phyloP scores from a whole-genome alignment of 2,329 filamentous ascomycete species.

The Nemania sp. region DNA sequence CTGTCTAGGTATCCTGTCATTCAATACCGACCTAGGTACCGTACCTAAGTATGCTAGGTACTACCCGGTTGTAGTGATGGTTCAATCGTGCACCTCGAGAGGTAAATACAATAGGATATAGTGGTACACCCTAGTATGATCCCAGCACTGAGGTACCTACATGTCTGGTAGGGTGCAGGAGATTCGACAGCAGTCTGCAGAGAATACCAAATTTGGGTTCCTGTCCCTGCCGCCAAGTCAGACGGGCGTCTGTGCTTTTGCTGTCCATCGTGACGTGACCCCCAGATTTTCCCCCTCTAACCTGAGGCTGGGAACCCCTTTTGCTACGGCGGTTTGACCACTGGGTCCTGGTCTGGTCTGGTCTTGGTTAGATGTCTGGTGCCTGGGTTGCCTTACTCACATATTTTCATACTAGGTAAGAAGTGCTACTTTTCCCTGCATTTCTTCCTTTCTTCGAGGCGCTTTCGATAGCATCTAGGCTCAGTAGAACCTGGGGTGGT shows the following conservation, averaged over 20 bases:
- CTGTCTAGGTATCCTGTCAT: not conserved
- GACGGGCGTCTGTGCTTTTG: conserved; percentile 36
- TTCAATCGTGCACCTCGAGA: conserved; percentile 15
- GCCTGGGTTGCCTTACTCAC: not conserved
- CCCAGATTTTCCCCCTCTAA: conserved; percentile 34
- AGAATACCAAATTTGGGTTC: conserved; percentile 12
- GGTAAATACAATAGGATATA: conserved; percentile 25
- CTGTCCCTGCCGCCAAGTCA: conserved; percentile 35
- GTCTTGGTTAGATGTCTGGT: too few species aligned
- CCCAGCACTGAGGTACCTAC: not conserved
- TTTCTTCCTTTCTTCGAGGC: not conserved
- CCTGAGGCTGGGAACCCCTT: conserved; percentile 23
- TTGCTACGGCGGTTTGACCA: not conserved
- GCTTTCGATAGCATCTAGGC: conserved; percentile 2
- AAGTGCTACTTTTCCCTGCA: conserved; percentile 4
- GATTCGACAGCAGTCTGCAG: not conserved
- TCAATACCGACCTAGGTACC: too few species aligned
- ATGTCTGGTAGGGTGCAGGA: not conserved
- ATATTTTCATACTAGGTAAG: not conserved
- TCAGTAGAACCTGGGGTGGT: not conserved
- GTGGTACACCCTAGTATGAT: not conserved
- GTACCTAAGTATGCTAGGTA: too few species aligned
- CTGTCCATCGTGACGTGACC: conserved; percentile 41
- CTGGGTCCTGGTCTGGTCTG: conserved; percentile 6
- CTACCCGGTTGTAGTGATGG: too few species aligned